Evolutionary conservation across 805 yeast species (phyloP).

Genomic region (Candida montana): DNA sequence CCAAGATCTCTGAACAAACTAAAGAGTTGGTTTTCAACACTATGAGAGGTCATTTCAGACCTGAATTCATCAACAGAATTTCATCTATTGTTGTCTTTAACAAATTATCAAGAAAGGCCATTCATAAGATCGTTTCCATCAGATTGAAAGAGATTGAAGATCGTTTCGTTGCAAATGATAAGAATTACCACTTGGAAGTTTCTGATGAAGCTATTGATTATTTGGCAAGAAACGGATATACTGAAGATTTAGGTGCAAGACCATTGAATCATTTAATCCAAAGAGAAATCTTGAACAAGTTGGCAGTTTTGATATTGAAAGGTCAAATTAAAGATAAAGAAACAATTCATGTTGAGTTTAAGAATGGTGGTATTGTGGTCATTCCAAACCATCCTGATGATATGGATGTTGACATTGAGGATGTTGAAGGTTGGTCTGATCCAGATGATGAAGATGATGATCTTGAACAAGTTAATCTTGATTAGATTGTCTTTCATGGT

Average conservation of each 20-base stretch:
- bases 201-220: conserved; percentile 74
- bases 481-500: background rate
- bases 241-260: conserved; percentile 92
- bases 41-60: conserved; percentile 88
- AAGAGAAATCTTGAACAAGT: conserved; percentile 74
- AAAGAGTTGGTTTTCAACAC: conserved; percentile 76
- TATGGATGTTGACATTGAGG: conserved; percentile 42
- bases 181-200: conserved; percentile 66
- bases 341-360: conserved; percentile 56
- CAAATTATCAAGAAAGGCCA: conserved; percentile 85
- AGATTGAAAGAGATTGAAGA: conserved; percentile 80
- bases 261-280: conserved; percentile 93
- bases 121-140: conserved; percentile 83
- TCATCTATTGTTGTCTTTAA: conserved; percentile 91
- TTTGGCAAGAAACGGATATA: conserved; percentile 82
- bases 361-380: conserved; percentile 65
- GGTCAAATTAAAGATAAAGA: conserved; percentile 90
- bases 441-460: conserved; percentile 52
- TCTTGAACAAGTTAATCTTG: conserved; percentile 18
- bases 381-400: conserved; percentile 76
- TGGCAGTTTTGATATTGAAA: conserved; percentile 83
- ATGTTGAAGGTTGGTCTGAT: conserved; percentile 49
- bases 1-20: conserved; percentile 63
- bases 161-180: conserved; percentile 81
- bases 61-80: conserved; percentile 95